A percentile compares a stretch with the other conserved stretches of the same genome.
Evolutionary conservation across 805 yeast genomes (phyloP).

Genomic region (Debaryomyces castellii): DNA sequence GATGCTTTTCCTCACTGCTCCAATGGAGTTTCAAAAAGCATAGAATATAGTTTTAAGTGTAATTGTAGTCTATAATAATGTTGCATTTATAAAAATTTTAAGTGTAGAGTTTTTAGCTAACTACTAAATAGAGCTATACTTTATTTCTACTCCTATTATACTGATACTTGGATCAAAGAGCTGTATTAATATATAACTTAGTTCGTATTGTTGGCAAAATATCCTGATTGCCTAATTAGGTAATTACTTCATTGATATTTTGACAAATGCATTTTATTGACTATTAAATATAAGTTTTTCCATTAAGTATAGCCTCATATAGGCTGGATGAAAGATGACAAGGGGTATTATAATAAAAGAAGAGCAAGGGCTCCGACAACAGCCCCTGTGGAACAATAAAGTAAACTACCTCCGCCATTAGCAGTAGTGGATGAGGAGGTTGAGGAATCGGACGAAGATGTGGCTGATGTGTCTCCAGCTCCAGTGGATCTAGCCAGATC

Average conservation of each 20-base stretch:
- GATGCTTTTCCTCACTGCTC: slow-evolving; percentile 32
- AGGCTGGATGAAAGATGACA: not conserved
- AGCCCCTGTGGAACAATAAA: slow-evolving; percentile 30
- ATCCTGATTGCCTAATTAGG: not conserved
- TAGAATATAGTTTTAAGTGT: not conserved
- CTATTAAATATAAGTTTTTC: slow-evolving; percentile 1
- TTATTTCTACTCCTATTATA: no score
- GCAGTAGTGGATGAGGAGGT: slow-evolving; percentile 8
- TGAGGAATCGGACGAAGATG: slow-evolving; percentile 4
- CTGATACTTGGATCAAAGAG: no score
- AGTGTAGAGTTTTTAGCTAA: not conserved
- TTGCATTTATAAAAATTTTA: not conserved
- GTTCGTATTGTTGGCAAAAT: no score
- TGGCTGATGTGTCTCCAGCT: not conserved
- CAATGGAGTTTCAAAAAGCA: not conserved
- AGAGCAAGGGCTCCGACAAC: slow-evolving; percentile 33
- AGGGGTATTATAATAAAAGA: slow-evolving; percentile 26
- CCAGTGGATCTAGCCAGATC: slow-evolving; percentile 6
- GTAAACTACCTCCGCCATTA: slow-evolving; percentile 8
- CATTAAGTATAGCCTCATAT: not conserved
- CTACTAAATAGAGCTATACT: no score
- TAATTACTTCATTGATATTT: not conserved
- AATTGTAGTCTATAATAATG: not conserved
- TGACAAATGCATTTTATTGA: not conserved
- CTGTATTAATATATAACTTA: no score